Conservation (phyloP, 2,329 filamentous ascomycete genomes). For the Arachnomyces sp. region DNA sequence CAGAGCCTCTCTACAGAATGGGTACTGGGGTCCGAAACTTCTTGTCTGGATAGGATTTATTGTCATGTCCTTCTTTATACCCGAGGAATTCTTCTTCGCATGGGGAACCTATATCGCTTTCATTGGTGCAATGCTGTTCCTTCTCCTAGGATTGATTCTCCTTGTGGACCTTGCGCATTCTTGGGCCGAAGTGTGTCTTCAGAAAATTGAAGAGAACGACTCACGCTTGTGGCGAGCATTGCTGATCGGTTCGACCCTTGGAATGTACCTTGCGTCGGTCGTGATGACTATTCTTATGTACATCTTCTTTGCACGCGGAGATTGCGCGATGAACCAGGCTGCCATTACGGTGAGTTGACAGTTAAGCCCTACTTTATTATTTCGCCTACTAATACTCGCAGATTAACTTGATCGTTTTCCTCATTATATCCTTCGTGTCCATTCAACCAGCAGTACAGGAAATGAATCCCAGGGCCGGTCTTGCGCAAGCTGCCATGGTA, state of each 20-base stretch:
- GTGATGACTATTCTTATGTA: constrained; percentile 97
- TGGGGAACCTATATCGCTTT: constrained; percentile 95
- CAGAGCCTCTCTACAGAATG: constrained; percentile 85
- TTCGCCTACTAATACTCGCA: constrained; percentile 23
- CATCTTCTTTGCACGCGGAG: constrained; percentile 77
- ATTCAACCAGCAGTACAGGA: constrained; percentile 87
- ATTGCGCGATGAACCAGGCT: constrained; percentile 92
- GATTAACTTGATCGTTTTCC: constrained; percentile 78
- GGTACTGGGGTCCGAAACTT: constrained; percentile 98
- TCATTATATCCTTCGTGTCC: constrained; percentile 73
- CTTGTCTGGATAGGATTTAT: constrained; percentile 81
- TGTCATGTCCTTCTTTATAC: constrained; percentile 89
- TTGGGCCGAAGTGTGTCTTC: constrained; percentile 93
- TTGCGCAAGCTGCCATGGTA: constrained; percentile 97
- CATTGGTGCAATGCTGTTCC: constrained; percentile 81
- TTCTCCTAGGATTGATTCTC: constrained; percentile 84
- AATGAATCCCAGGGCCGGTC: constrained; percentile 82
- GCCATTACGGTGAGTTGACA: constrained; percentile 63
- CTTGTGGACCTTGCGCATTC: constrained; percentile 92
- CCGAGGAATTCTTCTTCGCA: constrained; percentile 86
- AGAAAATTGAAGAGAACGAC: constrained; percentile 84
- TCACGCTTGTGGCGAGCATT: constrained; percentile 77
- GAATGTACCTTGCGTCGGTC: constrained; percentile 86
- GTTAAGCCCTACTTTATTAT: constrained; percentile 4
- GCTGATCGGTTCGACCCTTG: constrained; percentile 82